Base-by-base conservation (phyloP, 495 filamentous ascomycete species). In the Diplogelasinospora grovesii region DNA sequence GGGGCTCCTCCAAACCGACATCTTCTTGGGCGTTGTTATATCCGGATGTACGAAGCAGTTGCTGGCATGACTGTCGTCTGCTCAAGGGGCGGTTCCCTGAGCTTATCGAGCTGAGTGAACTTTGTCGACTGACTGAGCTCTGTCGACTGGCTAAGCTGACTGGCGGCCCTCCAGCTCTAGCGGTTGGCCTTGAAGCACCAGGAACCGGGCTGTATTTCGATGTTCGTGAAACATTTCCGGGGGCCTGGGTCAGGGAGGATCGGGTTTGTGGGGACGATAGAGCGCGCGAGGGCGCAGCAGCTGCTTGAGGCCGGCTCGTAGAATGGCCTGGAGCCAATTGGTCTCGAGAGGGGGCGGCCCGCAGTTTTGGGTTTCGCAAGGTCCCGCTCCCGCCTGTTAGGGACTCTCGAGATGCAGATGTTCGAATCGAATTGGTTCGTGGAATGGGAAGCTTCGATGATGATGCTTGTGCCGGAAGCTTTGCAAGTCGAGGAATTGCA, bases 311-410 rank as follows among this genome's bases (percentile, higher is more conserved):
- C 9, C 52, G 48, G 32, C 8, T 43, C 16, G 22, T 50, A 8
- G n/a, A n/a, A n/a, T n/a, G n/a, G n/a, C n/a, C n/a, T n/a, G 60
- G 33, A 14, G 52, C 48, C 13, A 73, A 39, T 32, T 61, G 66
- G 39, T 70, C 68, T 39, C 54, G 61, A 7, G 69, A 73, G 24
- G 64, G 39, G 4, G 64, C 28, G 2, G 68, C 21, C 21, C 69
- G 64, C 6, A 73, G 45, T 28, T 62, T 64, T 8, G 66, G 63
- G 43, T 62, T 64, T 39, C 59, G 64, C 21, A 57, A 11, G 20
- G 48, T 52, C 6, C 44, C 37, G 18, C 10, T 25, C 5, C 35
- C 40, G 11, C 30, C 36, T 1, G 23, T 18, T 14, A 65, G 40
- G 44, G 49, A 48, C 27, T 65, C 59, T 15, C 49, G 42, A 8